Evolutionary conservation across 495 filamentous ascomycete genomes (phyloP).

Genomic region (Lepidopterella palustris): DNA sequence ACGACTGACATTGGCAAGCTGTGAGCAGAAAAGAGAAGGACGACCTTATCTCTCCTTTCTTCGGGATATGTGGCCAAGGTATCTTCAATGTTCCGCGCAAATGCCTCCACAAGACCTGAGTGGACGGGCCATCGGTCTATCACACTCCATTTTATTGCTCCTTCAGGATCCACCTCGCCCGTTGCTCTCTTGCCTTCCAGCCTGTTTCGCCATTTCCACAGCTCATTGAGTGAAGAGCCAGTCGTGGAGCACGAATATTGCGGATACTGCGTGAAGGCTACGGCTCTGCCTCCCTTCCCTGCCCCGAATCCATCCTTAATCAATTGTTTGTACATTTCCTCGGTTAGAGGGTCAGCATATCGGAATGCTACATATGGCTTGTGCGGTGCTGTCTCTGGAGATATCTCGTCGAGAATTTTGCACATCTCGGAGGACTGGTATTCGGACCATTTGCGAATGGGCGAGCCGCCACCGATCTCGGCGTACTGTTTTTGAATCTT

Average conservation of each 20-base stretch:
- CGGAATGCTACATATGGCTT: slow-evolving; percentile 99
- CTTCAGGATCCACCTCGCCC: slow-evolving; percentile 46
- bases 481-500: slow-evolving; percentile 95
- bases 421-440: slow-evolving; percentile 90
- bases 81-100: slow-evolving; percentile 82
- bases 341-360: slow-evolving; percentile 88
- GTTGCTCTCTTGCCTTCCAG: slow-evolving; percentile 67
- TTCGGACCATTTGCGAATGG: slow-evolving; percentile 97
- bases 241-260: slow-evolving; percentile 99
- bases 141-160: slow-evolving; percentile 88
- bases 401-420: slow-evolving; percentile 84
- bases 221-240: slow-evolving; percentile 88
- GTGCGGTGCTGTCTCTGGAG: slow-evolving; percentile 89
- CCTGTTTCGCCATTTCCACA: slow-evolving; percentile 92
- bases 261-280: slow-evolving; percentile 97
- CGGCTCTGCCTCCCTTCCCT: slow-evolving; percentile 80
- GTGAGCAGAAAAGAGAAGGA: slow-evolving; percentile 91
- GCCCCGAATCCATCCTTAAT: slow-evolving; percentile 83
- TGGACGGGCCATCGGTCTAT: slow-evolving; percentile 97
- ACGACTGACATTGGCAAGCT: slow-evolving; percentile 95
- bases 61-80: slow-evolving; percentile 75
- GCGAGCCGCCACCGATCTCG: slow-evolving; percentile 91
- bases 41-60: slow-evolving; percentile 67
- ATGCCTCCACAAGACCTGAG: slow-evolving; percentile 79
- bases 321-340: slow-evolving; percentile 78